Percentiles rank a stretch among this genome's conserved stretches.
phyloP scores from a whole-genome alignment of 1,139 yeast species.

The Pichia sp. region DNA sequence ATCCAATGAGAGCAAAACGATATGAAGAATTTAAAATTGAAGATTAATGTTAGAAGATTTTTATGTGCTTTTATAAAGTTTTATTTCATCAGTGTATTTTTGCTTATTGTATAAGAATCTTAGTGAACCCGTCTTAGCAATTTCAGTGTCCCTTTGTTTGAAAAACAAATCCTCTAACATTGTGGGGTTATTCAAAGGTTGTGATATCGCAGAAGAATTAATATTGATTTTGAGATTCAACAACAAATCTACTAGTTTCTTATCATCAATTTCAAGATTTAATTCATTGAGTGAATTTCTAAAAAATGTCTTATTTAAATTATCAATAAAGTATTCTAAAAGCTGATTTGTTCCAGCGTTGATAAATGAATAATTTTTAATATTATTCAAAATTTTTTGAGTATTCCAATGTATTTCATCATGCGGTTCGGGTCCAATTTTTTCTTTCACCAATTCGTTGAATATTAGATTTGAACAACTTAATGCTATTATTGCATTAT shows the following conservation, averaged over 20 bases:
- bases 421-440: not conserved
- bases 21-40: constrained; percentile 31
- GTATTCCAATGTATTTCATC: not conserved
- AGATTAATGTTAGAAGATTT: too few species aligned
- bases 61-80: constrained; percentile 8
- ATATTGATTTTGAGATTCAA: constrained; percentile 26
- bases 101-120: constrained; percentile 28
- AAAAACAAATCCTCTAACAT: constrained; percentile 23
- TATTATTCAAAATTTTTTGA: not conserved
- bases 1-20: constrained; percentile 64
- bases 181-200: not conserved
- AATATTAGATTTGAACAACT: constrained; percentile 42
- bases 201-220: not conserved
- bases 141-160: constrained; percentile 25
- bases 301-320: constrained; percentile 22
- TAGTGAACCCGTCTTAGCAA: constrained; percentile 26
- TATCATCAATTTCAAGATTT: constrained; percentile 15
- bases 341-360: constrained; percentile 32
- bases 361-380: constrained; percentile 2
- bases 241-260: constrained; percentile 19
- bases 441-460: constrained; percentile 20
- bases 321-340: constrained; percentile 28
- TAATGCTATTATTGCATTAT: constrained; percentile 67
- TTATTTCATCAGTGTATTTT: constrained; percentile 23
- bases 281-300: constrained; percentile 18